These are phyloP conservation scores for Hortaea werneckii DNA, from an alignment of 2,329 filamentous ascomycete genomes.

Conservation along the genomic window DNA sequence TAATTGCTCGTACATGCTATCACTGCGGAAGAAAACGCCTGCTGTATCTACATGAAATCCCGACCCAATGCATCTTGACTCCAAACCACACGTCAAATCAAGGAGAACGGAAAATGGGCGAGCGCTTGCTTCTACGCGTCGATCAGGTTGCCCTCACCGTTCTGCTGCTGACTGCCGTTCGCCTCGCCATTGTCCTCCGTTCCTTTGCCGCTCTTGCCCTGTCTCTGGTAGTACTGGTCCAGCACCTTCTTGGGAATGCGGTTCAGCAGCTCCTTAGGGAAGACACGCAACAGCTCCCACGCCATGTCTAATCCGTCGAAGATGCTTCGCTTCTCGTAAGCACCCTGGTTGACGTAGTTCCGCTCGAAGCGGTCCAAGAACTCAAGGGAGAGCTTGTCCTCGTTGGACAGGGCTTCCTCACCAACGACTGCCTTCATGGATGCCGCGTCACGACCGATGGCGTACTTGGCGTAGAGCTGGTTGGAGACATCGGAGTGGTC, in stretches of 20 bases:
- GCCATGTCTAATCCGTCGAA: constrained; percentile 91
- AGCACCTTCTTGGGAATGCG: constrained; percentile 51
- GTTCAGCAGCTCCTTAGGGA: constrained; percentile 96
- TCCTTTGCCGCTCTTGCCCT: constrained; percentile 34
- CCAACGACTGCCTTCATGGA: constrained; percentile 99
- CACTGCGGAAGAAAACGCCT: too few relatives aligned
- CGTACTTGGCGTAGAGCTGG: constrained; percentile 98
- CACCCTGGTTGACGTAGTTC: constrained; percentile 82
- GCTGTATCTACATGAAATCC: too few relatives aligned
- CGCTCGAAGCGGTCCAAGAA: constrained; percentile 98
- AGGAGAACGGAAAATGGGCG: too few relatives aligned
- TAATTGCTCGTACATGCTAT: too few relatives aligned
- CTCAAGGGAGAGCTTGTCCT: constrained; percentile 95
- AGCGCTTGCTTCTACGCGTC: background rate
- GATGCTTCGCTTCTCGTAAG: constrained; percentile 90
- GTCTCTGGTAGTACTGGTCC: constrained; percentile 41
- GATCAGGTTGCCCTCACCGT: constrained; percentile 9
- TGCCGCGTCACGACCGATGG: constrained; percentile 94
- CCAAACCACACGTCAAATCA: too few relatives aligned
- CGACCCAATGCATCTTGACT: too few relatives aligned
- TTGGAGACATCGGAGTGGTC: constrained; percentile 98
- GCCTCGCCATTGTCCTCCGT: constrained; percentile 30
- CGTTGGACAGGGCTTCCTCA: constrained; percentile 87
- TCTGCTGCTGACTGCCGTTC: constrained; percentile 14
- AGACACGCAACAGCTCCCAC: constrained; percentile 93